These are phyloP conservation scores for Crithidia thermophila DNA, from an alignment of 208 protist species.

Conservation along the genomic window DNA sequence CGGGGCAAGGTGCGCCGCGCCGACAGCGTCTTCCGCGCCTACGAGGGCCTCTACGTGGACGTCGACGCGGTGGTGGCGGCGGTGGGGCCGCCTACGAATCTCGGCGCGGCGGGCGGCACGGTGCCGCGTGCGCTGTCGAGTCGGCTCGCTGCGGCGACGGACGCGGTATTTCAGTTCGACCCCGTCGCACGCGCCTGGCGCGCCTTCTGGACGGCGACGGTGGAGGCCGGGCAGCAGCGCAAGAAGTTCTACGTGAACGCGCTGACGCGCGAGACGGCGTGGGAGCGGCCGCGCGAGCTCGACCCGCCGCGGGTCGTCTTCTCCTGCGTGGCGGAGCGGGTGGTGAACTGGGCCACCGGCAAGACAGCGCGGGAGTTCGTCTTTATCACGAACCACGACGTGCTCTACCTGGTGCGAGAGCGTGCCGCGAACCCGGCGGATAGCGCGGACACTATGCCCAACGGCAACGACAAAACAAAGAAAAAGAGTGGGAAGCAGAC, in stretches of 20 bases:
- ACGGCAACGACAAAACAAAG: neutral
- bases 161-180: conserved; percentile 55
- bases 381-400: conserved; percentile 38
- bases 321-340: conserved; percentile 39
- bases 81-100: conserved; percentile 9
- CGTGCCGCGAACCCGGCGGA: neutral
- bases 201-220: conserved; percentile 40
- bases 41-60: conserved; percentile 74
- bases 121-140: conserved; percentile 35
- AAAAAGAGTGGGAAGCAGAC: neutral
- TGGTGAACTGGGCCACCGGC: conserved; percentile 49
- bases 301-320: conserved; percentile 53
- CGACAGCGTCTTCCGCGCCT: conserved; percentile 81
- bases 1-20: conserved; percentile 64
- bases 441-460: neutral
- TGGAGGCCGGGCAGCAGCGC: conserved; percentile 34
- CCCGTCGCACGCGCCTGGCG: conserved; percentile 64
- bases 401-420: conserved; percentile 37
- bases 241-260: conserved; percentile 62
- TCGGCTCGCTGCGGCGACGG: conserved; percentile 24
- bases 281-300: conserved; percentile 39
- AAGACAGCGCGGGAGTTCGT: conserved; percentile 37
- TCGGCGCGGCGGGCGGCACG: conserved; percentile 13
- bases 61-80: conserved; percentile 33
- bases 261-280: conserved; percentile 37